These are phyloP conservation scores for Pestalotiopsis sp. DNA, from an alignment of 2,329 filamentous ascomycete genomes.

Conservation along the genomic window DNA sequence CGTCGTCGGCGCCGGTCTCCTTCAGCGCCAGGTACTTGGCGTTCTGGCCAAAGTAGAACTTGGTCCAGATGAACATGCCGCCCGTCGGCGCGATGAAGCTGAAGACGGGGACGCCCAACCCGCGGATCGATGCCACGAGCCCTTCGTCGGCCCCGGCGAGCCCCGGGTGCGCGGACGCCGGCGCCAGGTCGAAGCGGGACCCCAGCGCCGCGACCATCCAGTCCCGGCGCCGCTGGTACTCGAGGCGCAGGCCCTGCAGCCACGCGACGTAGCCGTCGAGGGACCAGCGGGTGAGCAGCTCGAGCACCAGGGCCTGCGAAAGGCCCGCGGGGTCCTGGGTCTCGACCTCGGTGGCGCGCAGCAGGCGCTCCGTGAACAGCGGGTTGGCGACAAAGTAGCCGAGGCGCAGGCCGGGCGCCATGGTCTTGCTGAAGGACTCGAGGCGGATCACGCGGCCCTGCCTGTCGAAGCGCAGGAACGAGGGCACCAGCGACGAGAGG, in stretches of 20 bases:
- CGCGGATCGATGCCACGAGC: slow-evolving; percentile 23
- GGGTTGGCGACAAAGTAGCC: slow-evolving; percentile 61
- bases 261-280: slow-evolving; percentile 75
- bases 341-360: slow-evolving; percentile 46
- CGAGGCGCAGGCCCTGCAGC: slow-evolving; percentile 69
- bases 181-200: slow-evolving; percentile 21
- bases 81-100: slow-evolving; percentile 31
- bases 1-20: background rate
- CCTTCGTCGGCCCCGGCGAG: slow-evolving; percentile 18
- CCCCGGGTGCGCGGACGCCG: slow-evolving; percentile 21
- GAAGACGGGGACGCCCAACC: slow-evolving; percentile 25
- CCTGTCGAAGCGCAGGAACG: slow-evolving; percentile 63
- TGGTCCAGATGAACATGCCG: slow-evolving; percentile 37
- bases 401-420: slow-evolving; percentile 66
- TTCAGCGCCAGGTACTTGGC: slow-evolving; percentile 26
- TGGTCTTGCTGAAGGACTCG: slow-evolving; percentile 75
- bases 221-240: slow-evolving; percentile 70
- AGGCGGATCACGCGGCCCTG: slow-evolving; percentile 71
- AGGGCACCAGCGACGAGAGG: slow-evolving; percentile 54
- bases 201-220: slow-evolving; percentile 61
- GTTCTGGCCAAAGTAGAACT: slow-evolving; percentile 29
- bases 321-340: slow-evolving; percentile 72
- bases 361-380: slow-evolving; percentile 31
- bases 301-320: slow-evolving; percentile 48
- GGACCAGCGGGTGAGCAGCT: slow-evolving; percentile 64